phyloP scores from a whole-genome alignment of 306 rosid genomes.

The Cicer judaicum region DNA sequence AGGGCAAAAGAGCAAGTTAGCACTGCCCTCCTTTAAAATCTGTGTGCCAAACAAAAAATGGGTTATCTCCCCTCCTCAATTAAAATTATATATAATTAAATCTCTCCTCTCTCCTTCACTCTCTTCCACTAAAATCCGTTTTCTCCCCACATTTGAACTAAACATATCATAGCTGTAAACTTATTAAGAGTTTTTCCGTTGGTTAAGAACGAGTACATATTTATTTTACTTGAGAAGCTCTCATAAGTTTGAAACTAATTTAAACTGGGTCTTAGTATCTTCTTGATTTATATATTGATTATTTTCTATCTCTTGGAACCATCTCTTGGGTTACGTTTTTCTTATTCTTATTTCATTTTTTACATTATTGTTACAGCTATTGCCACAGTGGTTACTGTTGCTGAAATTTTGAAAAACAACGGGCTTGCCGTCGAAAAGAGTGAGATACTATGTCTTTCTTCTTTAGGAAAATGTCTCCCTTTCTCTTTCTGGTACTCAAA shows the following conservation, averaged over 20 bases:
- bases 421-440: constrained; percentile 85
- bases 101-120: too few species aligned
- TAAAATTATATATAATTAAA: too few species aligned
- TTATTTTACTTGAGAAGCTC: not conserved
- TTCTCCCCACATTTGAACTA: too few species aligned
- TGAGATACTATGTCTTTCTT: constrained; percentile 37
- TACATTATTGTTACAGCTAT: constrained; percentile 58
- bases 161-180: not conserved
- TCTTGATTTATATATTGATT: not conserved
- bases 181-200: not conserved
- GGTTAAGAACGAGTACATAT: not conserved
- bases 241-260: not conserved
- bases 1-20: too few species aligned
- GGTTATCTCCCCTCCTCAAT: too few species aligned
- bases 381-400: constrained; percentile 79
- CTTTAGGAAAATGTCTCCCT: not conserved
- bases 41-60: too few species aligned
- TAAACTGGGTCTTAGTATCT: not conserved
- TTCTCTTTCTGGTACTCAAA: not conserved
- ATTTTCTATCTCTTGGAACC: not conserved
- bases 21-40: too few species aligned
- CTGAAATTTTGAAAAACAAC: constrained; percentile 81
- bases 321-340: not conserved
- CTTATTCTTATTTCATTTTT: constrained; percentile 30
- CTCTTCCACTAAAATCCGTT: too few species aligned